A percentile compares a stretch with the other conserved stretches of the same genome.
These are phyloP conservation scores for Kurtzmaniella quercitrusa DNA, from an alignment of 1,139 yeast genomes.

Conservation along the genomic window DNA sequence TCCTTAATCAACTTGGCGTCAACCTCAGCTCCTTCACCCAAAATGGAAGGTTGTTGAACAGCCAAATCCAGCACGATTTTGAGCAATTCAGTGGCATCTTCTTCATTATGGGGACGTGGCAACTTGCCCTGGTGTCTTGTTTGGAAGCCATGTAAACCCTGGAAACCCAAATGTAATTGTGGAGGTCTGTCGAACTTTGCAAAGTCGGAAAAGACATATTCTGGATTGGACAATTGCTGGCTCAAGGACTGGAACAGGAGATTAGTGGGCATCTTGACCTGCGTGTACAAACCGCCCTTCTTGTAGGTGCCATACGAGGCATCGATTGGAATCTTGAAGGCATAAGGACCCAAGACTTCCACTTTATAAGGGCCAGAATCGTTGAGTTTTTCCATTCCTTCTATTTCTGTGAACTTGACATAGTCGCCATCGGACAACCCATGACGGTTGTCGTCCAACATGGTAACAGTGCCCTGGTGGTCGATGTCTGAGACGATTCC, in stretches of 20 bases:
- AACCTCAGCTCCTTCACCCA: conserved; percentile 52
- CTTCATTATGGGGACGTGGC: conserved; percentile 74
- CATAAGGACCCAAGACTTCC: conserved; percentile 89
- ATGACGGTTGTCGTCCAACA: conserved; percentile 88
- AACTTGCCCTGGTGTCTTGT: conserved; percentile 56
- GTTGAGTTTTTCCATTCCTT: conserved; percentile 66
- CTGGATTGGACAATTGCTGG: conserved; percentile 72
- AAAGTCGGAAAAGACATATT: conserved; percentile 74
- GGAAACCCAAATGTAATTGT: conserved; percentile 87
- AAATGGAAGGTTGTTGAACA: conserved; percentile 52
- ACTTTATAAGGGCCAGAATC: conserved; percentile 70
- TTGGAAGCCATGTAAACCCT: conserved; percentile 77
- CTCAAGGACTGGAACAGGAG: conserved; percentile 60
- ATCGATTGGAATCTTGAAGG: conserved; percentile 67
- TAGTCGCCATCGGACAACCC: conserved; percentile 90
- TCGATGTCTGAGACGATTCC: conserved; percentile 91
- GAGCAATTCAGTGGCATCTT: conserved; percentile 69
- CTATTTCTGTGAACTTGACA: conserved; percentile 84
- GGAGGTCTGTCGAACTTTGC: conserved; percentile 92
- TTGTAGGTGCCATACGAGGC: conserved; percentile 57
- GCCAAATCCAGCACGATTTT: conserved; percentile 59
- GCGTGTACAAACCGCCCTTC: conserved; percentile 87
- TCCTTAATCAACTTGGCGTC: conserved; percentile 67
- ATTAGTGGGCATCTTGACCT: conserved; percentile 78
- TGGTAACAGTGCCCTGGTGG: conserved; percentile 84